These are phyloP conservation scores for Nicotiana benthamiana DNA, from an alignment of 257 asterid species.

Conservation along the genomic window DNA sequence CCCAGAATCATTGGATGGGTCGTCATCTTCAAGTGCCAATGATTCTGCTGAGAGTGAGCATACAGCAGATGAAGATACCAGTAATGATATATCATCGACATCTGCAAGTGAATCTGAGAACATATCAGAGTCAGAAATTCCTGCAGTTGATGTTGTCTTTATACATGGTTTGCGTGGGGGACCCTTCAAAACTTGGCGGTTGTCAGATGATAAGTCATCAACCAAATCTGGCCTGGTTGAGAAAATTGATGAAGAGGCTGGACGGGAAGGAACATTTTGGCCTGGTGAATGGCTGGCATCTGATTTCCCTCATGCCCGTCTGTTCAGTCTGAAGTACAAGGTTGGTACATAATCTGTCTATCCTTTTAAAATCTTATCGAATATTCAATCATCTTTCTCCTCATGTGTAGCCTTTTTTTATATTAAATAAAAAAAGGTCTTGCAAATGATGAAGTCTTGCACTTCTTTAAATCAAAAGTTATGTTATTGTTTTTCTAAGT, in stretches of 20 bases:
- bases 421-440: background rate
- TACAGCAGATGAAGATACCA: constrained; percentile 19
- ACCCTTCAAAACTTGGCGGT: constrained; percentile 96
- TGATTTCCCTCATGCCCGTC: constrained; percentile 92
- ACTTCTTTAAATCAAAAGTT: background rate
- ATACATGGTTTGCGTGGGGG: constrained; percentile 99
- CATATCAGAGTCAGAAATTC: constrained; percentile 40
- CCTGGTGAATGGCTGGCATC: constrained; percentile 98
- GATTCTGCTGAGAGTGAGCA: constrained; percentile 34
- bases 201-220: constrained; percentile 93
- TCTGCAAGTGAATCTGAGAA: constrained; percentile 48
- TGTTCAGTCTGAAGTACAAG: constrained; percentile 92
- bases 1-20: constrained; percentile 21
- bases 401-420: background rate
- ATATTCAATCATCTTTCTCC: background rate
- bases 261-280: constrained; percentile 96
- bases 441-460: background rate
- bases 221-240: constrained; percentile 99
- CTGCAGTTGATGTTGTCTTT: constrained; percentile 79
- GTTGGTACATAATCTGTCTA: constrained; percentile 23
- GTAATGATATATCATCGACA: constrained; percentile 34
- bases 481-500: background rate
- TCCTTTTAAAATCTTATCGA: background rate
- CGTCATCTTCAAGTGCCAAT: constrained; percentile 28
- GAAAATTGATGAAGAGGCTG: constrained; percentile 98